A percentile compares a stretch with the other conserved stretches of the same genome.
Evolutionary conservation across 352 stramenopile genomes (phyloP).

Genomic region (Pythium scleroteichum): DNA sequence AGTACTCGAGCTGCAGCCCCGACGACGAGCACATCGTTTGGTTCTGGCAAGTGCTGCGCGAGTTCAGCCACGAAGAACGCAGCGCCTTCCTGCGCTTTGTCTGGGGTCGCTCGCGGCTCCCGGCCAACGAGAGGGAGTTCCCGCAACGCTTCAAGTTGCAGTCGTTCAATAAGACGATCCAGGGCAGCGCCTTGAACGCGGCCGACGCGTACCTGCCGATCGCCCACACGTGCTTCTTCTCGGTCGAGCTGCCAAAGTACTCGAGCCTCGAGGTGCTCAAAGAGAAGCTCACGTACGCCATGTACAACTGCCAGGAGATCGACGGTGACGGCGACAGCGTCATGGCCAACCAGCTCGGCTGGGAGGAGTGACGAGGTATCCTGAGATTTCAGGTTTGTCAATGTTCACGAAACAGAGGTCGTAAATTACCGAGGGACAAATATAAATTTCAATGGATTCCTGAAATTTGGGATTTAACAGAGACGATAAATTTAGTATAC

Average conservation of each 20-base stretch:
- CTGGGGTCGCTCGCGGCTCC: constrained; percentile 90
- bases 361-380: constrained; percentile 56
- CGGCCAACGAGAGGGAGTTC: constrained; percentile 79
- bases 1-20: constrained; percentile 82
- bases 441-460: constrained; percentile 1
- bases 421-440: constrained; percentile 3
- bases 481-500: no score
- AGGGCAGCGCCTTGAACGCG: constrained; percentile 3
- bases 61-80: constrained; percentile 82
- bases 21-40: constrained; percentile 80
- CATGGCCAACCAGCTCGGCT: constrained; percentile 77
- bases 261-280: constrained; percentile 72
- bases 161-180: constrained; percentile 67
- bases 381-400: neutral
- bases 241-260: constrained; percentile 94
- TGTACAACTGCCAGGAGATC: constrained; percentile 94
- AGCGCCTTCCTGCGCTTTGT: constrained; percentile 90
- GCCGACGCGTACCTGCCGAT: constrained; percentile 92
- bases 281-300: constrained; percentile 88
- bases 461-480: constrained; percentile 1
- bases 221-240: constrained; percentile 99
- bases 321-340: constrained; percentile 85
- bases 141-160: constrained; percentile 92
- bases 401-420: constrained; percentile 7
- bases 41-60: constrained; percentile 83